A percentile compares a stretch with the other conserved stretches of the same genome.
Evolutionary conservation across 768 basidiomycete genomes (phyloP).

Genomic region (Lactarius indigo): DNA sequence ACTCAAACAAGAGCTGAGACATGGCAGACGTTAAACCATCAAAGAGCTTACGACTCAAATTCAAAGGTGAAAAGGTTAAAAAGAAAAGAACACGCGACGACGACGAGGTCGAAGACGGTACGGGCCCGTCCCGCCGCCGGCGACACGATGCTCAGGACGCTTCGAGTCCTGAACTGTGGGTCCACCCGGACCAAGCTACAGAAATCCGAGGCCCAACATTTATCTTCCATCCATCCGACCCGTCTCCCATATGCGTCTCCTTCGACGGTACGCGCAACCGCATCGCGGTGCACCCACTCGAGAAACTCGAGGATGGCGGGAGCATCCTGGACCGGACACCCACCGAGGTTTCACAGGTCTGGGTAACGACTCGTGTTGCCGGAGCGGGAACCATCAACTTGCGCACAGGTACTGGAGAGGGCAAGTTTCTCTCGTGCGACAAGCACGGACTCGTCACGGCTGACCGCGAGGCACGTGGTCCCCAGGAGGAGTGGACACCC

Average conservation of each 20-base stretch:
- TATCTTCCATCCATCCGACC: conserved; percentile 77
- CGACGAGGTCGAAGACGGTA: conserved; percentile 43
- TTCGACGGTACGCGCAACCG: conserved; percentile 74
- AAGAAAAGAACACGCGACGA: conserved; percentile 75
- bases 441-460: conserved; percentile 79
- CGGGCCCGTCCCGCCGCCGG: conserved; percentile 40
- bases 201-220: conserved; percentile 89
- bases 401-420: conserved; percentile 81
- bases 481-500: conserved; percentile 93
- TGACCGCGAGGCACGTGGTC: conserved; percentile 84
- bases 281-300: conserved; percentile 61
- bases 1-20: conserved; percentile 28
- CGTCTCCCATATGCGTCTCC: conserved; percentile 70
- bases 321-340: conserved; percentile 65
- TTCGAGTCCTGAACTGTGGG: conserved; percentile 73
- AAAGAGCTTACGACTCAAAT: conserved; percentile 58
- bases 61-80: conserved; percentile 83
- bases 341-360: conserved; percentile 82
- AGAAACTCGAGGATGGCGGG: conserved; percentile 53
- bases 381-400: conserved; percentile 83
- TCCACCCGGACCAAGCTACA: conserved; percentile 61
- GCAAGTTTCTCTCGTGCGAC: conserved; percentile 89
- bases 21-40: conserved; percentile 31
- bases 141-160: conserved; percentile 56
- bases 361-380: conserved; percentile 85